These are phyloP conservation scores for Pythium pectinolyticum DNA, from an alignment of 352 stramenopile genomes.

Conservation along the genomic window DNA sequence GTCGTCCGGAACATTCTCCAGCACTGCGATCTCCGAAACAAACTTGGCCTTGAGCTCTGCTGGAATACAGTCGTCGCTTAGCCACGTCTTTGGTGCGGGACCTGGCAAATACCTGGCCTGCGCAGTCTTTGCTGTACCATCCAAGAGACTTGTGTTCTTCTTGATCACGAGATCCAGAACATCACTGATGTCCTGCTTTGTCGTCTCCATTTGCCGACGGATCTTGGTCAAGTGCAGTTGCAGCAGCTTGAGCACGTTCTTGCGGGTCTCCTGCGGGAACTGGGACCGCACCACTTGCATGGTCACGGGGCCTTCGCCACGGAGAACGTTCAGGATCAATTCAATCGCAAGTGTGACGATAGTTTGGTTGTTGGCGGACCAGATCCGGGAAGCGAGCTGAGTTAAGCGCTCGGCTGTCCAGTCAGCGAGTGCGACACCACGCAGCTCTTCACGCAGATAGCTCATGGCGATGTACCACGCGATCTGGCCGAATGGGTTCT, in stretches of 20 bases:
- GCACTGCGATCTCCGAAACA: background rate
- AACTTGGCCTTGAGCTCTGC: background rate
- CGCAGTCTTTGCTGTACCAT: too few relatives aligned
- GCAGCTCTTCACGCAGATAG: background rate
- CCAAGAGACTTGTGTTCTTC: background rate
- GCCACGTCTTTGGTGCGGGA: background rate
- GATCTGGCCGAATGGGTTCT: constrained; percentile 6
- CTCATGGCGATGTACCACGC: constrained; percentile 8
- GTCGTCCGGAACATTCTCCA: constrained; percentile 39
- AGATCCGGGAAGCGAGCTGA: background rate
- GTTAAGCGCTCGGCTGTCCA: background rate
- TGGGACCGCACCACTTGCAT: background rate
- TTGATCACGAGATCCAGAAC: background rate
- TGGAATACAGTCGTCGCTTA: background rate
- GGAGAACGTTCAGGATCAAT: background rate
- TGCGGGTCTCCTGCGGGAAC: constrained; percentile 1
- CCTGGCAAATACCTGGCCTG: background rate
- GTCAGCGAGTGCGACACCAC: background rate
- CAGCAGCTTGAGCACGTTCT: background rate
- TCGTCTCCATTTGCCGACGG: background rate
- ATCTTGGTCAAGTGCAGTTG: background rate
- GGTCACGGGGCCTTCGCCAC: background rate
- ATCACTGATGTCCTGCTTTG: background rate
- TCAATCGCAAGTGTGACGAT: background rate
- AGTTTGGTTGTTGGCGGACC: background rate